phyloP scores from a whole-genome alignment of 257 asterid genomes.

The Salvia hispanica region DNA sequence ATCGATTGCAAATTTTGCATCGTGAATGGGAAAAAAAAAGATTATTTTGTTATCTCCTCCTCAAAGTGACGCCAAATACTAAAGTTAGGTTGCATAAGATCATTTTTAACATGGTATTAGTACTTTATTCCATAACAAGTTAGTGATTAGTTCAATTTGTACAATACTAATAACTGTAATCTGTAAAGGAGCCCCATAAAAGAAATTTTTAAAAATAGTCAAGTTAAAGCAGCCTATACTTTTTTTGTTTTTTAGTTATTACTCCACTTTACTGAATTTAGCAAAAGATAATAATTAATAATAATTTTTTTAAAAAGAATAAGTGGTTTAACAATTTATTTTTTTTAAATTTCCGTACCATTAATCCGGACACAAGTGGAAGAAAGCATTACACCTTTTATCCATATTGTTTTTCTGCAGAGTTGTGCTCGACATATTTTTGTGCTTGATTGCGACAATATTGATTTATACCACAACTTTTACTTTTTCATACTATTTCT shows the following conservation, averaged over 20 bases:
- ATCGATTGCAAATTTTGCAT: too few relatives aligned
- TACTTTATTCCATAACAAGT: background rate
- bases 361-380: background rate
- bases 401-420: background rate
- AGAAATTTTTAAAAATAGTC: background rate
- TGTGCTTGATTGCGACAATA: conserved; percentile 7
- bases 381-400: background rate
- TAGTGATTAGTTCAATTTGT: background rate
- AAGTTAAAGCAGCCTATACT: conserved; percentile 3
- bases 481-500: background rate
- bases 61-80: background rate
- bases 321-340: background rate
- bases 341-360: background rate
- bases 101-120: background rate
- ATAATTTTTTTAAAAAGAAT: background rate
- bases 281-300: background rate
- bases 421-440: background rate
- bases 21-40: background rate
- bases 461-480: background rate
- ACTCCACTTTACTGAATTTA: background rate
- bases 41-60: background rate
- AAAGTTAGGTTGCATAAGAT: background rate
- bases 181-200: background rate
- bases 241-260: too few relatives aligned
- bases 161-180: background rate